Base-by-base conservation (phyloP, 192 early-diverging fungal species). In the Rhizophagus prolifer region DNA sequence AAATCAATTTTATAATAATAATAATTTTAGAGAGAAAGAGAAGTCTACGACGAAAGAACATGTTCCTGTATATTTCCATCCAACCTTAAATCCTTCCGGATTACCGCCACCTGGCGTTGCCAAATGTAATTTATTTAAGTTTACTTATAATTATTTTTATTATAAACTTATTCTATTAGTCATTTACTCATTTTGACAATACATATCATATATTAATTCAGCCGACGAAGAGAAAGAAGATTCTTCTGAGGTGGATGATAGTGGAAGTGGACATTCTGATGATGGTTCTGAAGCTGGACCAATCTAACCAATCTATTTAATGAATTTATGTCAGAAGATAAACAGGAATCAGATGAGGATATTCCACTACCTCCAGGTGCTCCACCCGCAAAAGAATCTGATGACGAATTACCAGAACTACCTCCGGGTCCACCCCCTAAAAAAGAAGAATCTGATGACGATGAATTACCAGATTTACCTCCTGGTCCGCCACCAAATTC, bases 61-160 rank as follows among this genome's bases (percentile, higher is more conserved):
- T 21, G 64, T 21, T 4, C 74, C 74, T 0, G 23, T 75, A 65
- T 64, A 75, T 30, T 75, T 75, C 21, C 74, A 75, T 54, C 74
- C 74, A 46, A 65, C 74, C 16, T 34, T 75, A 46, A 76, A 76
- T 76, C 64, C 75, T 67, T 76, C 75, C 25, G 75, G 64, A 58
- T 58, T 67, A 34, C 64, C 46, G 1, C 46, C 63, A n/a, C 41
- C 64, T 6, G 61, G 28, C 16, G 25, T 54, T 16, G 21, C 4
- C 10, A 70, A 19, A 23, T 12, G 58, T 73, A 38, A 31, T 4
- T 12, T 13, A 30, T 65, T 7, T 38, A 36, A 31, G 31, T 4
- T 31, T 13, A 16, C 3, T 19, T 65, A 6, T 31, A 19, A 65
- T 34, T 65, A 19, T 16, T 5, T 65, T 65, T 19, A 65, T 65